A percentile compares a stretch with the other conserved stretches of the same genome.
Conservation (phyloP, 345 rosid genomes). For the Lepidium sativum region DNA sequence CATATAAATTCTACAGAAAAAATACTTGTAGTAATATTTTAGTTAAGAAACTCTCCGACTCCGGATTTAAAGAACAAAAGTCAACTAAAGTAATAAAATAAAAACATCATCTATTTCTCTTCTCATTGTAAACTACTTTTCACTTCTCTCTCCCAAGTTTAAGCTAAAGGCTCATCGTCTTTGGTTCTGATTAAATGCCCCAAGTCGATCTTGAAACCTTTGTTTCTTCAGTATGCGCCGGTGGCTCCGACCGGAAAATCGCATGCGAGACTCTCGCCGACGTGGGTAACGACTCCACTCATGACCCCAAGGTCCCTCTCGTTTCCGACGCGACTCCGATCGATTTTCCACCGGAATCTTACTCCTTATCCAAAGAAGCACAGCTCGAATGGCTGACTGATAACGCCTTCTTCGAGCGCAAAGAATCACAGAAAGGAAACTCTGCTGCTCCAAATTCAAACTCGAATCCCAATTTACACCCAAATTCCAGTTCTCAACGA, state of each 20-base stretch:
- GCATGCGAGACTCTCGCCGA: constrained; percentile 55
- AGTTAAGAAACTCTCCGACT: constrained; percentile 4
- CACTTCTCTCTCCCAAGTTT: background rate
- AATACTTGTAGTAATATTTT: too few relatives aligned
- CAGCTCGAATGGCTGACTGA: constrained; percentile 81
- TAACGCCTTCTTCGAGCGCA: constrained; percentile 79
- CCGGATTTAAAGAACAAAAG: background rate
- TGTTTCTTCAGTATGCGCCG: constrained; percentile 66
- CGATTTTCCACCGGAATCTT: constrained; percentile 87
- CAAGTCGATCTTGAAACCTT: constrained; percentile 65
- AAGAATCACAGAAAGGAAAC: constrained; percentile 64
- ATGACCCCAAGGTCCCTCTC: background rate
- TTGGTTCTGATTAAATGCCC: constrained; percentile 6
- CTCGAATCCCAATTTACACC: constrained; percentile 21
- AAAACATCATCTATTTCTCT: too few relatives aligned
- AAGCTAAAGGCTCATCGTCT: background rate
- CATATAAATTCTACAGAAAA: background rate
- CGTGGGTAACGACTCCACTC: background rate
- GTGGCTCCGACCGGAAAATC: constrained; percentile 59
- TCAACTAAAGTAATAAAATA: too few relatives aligned
- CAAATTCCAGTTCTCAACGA: constrained; percentile 52
- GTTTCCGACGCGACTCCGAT: constrained; percentile 22
- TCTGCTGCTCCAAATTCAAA: constrained; percentile 26
- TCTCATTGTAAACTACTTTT: background rate
- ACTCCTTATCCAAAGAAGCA: constrained; percentile 73